Percentiles rank a stretch among this genome's conserved stretches.
Conservation (phyloP, 305 asterid genomes). For the Andrographis paniculata region DNA sequence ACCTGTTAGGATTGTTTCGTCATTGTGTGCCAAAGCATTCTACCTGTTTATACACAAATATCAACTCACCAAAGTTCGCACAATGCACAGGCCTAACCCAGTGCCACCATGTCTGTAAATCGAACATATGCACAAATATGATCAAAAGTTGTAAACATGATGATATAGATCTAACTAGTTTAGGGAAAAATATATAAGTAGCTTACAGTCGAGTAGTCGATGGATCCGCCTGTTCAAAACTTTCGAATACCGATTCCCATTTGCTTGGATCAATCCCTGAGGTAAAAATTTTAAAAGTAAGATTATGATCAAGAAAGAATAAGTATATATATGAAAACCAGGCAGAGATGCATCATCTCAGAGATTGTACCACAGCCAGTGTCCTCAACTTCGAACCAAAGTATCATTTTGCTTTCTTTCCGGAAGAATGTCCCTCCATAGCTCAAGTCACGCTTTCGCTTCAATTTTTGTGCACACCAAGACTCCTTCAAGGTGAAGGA, state of each 20-base stretch:
- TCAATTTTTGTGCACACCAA: constrained; percentile 38
- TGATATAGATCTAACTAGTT: too few species aligned
- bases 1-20: constrained; percentile 35
- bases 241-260: constrained; percentile 95
- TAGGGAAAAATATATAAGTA: constrained; percentile 1
- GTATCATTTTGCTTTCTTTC: constrained; percentile 48
- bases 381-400: constrained; percentile 93
- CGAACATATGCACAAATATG: too few species aligned
- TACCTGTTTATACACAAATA: too few species aligned
- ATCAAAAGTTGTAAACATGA: too few species aligned
- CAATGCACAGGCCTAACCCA: constrained; percentile 94
- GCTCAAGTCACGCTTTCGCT: constrained; percentile 20
- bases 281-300: background rate
- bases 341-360: too few species aligned
- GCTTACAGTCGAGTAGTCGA: constrained; percentile 90
- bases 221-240: constrained; percentile 97
- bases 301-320: too few species aligned
- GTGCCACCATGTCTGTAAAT: constrained; percentile 88
- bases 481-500: background rate
- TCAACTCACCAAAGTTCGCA: constrained; percentile 78
- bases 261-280: constrained; percentile 83
- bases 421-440: constrained; percentile 20
- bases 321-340: too few species aligned
- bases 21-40: too few species aligned
- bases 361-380: constrained; percentile 70